Percentiles rank a stretch among this genome's conserved stretches.
Conservation (phyloP, 140 eudicot species). For the Senecio squalidus region DNA sequence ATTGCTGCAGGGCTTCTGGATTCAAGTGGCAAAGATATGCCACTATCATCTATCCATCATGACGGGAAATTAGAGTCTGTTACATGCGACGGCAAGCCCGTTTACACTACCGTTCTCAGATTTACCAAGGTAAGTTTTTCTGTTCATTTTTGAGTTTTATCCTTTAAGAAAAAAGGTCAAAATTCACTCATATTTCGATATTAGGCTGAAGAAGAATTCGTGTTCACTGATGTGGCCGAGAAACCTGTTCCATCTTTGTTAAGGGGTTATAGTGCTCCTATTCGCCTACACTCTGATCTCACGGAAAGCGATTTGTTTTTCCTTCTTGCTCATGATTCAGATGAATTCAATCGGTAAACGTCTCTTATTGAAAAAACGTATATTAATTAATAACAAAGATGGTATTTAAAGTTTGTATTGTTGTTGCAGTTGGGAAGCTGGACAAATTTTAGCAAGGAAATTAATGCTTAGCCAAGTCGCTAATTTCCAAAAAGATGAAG, state of each 20-base stretch:
- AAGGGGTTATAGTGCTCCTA: slow-evolving; percentile 93
- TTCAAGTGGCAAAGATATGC: slow-evolving; percentile 83
- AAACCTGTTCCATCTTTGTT: slow-evolving; percentile 82
- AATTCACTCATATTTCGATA: not conserved
- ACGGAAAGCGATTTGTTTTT: slow-evolving; percentile 71
- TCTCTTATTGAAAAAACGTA: not conserved
- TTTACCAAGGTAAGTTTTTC: slow-evolving; percentile 67
- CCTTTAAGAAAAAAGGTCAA: not conserved
- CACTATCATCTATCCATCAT: slow-evolving; percentile 58
- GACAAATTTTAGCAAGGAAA: slow-evolving; percentile 81
- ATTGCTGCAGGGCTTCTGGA: slow-evolving; percentile 85
- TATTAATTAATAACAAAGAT: not conserved
- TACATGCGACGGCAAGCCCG: slow-evolving; percentile 41
- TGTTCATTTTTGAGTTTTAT: not conserved
- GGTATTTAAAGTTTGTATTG: not conserved
- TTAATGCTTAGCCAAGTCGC: slow-evolving; percentile 76
- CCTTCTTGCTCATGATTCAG: slow-evolving; percentile 98
- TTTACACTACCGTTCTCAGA: slow-evolving; percentile 66
- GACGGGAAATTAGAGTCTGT: slow-evolving; percentile 64
- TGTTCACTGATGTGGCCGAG: slow-evolving; percentile 64
- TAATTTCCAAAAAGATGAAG: slow-evolving; percentile 65
- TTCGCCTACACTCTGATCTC: slow-evolving; percentile 87
- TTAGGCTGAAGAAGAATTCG: slow-evolving; percentile 93
- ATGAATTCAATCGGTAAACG: slow-evolving; percentile 89
- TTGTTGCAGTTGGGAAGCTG: slow-evolving; percentile 87